Percentiles rank a stretch among this genome's conserved stretches.
These are phyloP conservation scores for Aspergillus luchuensis DNA, from an alignment of 2,329 filamentous ascomycete species.

Conservation along the genomic window DNA sequence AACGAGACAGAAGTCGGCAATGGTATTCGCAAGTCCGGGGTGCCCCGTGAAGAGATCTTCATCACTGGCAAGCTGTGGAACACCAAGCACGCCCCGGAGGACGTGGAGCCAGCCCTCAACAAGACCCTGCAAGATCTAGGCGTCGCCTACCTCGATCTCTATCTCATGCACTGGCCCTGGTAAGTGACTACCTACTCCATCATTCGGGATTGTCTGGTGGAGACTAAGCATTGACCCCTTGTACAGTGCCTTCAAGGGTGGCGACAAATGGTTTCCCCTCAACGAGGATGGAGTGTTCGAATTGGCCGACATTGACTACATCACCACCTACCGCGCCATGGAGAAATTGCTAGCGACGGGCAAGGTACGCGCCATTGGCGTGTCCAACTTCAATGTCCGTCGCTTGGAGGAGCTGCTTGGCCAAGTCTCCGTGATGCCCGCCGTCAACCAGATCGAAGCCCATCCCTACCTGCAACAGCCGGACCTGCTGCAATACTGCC, in stretches of 20 bases:
- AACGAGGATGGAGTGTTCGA: slow-evolving; percentile 26
- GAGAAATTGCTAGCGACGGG: slow-evolving; percentile 60
- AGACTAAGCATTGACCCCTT: neutral
- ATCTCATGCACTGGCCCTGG: slow-evolving; percentile 24
- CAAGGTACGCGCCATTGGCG: slow-evolving; percentile 67
- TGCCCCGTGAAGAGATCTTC: slow-evolving; percentile 68
- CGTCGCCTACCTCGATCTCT: neutral
- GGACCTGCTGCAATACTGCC: slow-evolving; percentile 18
- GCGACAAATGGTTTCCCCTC: slow-evolving; percentile 29
- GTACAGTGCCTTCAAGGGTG: slow-evolving; percentile 22
- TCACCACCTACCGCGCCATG: slow-evolving; percentile 58
- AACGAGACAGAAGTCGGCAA: slow-evolving; percentile 71
- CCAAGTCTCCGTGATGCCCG: slow-evolving; percentile 64
- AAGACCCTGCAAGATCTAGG: slow-evolving; percentile 62
- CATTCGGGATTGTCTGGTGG: too few species aligned
- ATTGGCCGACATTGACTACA: slow-evolving; percentile 25
- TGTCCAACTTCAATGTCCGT: slow-evolving; percentile 71
- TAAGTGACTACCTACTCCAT: neutral
- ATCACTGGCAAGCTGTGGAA: slow-evolving; percentile 83
- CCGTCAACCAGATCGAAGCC: slow-evolving; percentile 67
- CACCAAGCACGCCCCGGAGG: slow-evolving; percentile 66
- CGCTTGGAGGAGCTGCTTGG: slow-evolving; percentile 73
- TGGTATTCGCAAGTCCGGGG: slow-evolving; percentile 64
- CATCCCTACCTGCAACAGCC: neutral
- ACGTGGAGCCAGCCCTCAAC: slow-evolving; percentile 63